Conservation (phyloP, 2,329 filamentous ascomycete genomes). For the Xylariaceae sp. region DNA sequence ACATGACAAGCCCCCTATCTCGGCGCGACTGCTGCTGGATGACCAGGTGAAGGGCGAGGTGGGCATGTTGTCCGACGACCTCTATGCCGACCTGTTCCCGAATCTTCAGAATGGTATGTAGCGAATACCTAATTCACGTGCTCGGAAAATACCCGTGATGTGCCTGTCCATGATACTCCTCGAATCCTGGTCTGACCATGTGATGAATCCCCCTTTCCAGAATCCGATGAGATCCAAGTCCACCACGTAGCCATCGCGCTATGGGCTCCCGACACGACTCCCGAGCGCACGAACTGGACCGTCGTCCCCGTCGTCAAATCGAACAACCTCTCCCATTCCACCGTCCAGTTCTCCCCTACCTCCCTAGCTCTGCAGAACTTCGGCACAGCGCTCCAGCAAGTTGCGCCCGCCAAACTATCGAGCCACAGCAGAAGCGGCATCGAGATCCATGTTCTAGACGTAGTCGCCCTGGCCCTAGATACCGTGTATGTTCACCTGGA, state of each 20-base stretch:
- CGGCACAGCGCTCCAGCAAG: constrained; percentile 63
- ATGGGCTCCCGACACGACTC: constrained; percentile 56
- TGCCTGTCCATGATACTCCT: neutral
- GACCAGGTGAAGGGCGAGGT: constrained; percentile 80
- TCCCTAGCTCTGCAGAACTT: constrained; percentile 75
- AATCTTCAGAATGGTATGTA: constrained; percentile 37
- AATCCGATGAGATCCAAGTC: constrained; percentile 35
- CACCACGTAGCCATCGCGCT: constrained; percentile 68
- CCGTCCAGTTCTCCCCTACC: constrained; percentile 69
- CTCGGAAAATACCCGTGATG: neutral
- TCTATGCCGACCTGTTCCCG: constrained; percentile 77
- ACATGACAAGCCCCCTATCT: constrained; percentile 67
- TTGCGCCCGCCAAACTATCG: constrained; percentile 69
- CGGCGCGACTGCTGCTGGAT: constrained; percentile 77
- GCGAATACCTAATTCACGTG: neutral
- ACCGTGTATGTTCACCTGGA: constrained; percentile 84
- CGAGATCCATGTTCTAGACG: constrained; percentile 78
- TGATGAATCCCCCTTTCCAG: constrained; percentile 17
- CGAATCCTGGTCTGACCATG: constrained; percentile 12
- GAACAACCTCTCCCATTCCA: constrained; percentile 64
- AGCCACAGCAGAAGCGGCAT: constrained; percentile 70
- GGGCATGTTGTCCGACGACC: constrained; percentile 79
- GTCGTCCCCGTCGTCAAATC: constrained; percentile 70
- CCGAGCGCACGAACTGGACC: constrained; percentile 70
- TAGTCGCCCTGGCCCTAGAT: constrained; percentile 72